Evolutionary conservation across 129 eudicot genomes (phyloP).

Genomic region (Deinandra increscens): DNA sequence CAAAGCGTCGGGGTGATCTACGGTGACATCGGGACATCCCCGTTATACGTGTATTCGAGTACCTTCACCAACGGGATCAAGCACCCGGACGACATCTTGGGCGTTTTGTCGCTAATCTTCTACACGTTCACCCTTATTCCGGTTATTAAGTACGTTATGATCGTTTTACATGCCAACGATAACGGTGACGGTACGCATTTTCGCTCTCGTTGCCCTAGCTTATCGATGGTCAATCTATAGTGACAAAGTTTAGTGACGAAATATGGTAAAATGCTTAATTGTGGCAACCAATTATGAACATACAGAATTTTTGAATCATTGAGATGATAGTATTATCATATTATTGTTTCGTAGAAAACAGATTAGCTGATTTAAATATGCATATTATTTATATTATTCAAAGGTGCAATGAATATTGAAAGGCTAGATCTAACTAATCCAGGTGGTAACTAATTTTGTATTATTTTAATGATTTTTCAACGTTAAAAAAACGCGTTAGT

Average conservation of each 20-base stretch:
- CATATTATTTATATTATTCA: background rate
- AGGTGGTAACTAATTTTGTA: background rate
- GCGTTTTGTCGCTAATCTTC: slow-evolving; percentile 62
- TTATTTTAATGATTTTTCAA: background rate
- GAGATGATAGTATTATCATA: no score
- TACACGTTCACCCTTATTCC: slow-evolving; percentile 79
- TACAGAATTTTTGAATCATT: no score
- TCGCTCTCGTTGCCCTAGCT: background rate
- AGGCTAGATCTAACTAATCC: slow-evolving; percentile 18
- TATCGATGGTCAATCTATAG: no score
- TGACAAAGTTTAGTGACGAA: background rate
- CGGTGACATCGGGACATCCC: slow-evolving; percentile 93
- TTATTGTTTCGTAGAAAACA: background rate
- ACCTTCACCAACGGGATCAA: slow-evolving; percentile 61
- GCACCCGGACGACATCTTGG: slow-evolving; percentile 63
- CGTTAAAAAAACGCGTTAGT: background rate
- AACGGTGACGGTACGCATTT: slow-evolving; percentile 65
- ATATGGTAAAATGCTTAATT: background rate
- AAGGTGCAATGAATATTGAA: slow-evolving; percentile 5
- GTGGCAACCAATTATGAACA: background rate
- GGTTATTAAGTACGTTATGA: slow-evolving; percentile 63
- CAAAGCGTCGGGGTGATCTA: slow-evolving; percentile 86
- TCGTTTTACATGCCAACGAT: slow-evolving; percentile 75
- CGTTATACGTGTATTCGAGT: slow-evolving; percentile 62
- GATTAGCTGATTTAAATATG: background rate